These are phyloP conservation scores for Camellia oleifera DNA, from an alignment of 179 eudicot genomes.

Conservation along the genomic window DNA sequence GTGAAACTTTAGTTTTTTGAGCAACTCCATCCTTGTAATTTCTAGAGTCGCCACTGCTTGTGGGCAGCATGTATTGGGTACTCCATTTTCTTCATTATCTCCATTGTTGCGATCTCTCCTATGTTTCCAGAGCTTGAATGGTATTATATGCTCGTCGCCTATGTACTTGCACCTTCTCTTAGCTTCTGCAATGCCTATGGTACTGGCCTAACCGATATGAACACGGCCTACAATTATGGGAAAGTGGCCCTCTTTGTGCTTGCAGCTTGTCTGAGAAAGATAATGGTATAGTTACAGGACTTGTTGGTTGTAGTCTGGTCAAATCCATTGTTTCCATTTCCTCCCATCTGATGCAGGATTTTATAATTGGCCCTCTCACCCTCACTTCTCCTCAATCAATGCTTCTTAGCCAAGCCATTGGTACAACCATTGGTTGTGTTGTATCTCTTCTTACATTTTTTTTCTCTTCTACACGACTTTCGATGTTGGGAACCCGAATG, in stretches of 20 bases:
- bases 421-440: conserved; percentile 79
- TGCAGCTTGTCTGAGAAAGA: conserved; percentile 54
- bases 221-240: conserved; percentile 84
- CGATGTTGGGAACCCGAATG: conserved; percentile 62
- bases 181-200: conserved; percentile 85
- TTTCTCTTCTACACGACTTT: conserved; percentile 58
- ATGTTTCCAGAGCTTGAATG: conserved; percentile 75
- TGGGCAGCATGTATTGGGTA: conserved; percentile 69
- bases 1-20: too few relatives aligned
- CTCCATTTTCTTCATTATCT: conserved; percentile 43
- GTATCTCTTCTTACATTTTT: conserved; percentile 74
- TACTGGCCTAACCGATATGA: conserved; percentile 83
- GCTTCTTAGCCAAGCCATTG: conserved; percentile 79
- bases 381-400: conserved; percentile 82
- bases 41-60: neutral
- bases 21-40: too few relatives aligned
- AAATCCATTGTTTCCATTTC: too few relatives aligned
- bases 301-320: too few relatives aligned
- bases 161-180: conserved; percentile 64
- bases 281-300: conserved; percentile 58
- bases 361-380: conserved; percentile 82
- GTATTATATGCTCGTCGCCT: conserved; percentile 64
- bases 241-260: conserved; percentile 78
- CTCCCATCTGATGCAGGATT: conserved; percentile 73
- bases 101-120: conserved; percentile 52